Evolutionary conservation across 225 moss, liverwort and hornwort genomes (phyloP).

Genomic region (Pleurozium schreberi): DNA sequence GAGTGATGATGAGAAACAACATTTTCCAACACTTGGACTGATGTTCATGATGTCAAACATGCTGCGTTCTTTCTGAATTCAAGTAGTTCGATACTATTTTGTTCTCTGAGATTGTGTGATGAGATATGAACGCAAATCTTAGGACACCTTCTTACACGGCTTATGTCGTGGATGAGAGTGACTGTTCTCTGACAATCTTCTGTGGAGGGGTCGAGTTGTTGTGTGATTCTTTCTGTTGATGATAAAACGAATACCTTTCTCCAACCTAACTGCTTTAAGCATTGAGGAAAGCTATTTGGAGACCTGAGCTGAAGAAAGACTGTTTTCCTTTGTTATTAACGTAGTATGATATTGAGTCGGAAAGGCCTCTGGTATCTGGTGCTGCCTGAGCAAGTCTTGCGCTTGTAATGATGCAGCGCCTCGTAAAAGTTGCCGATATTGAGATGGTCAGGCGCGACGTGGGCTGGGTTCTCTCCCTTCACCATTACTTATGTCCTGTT

Average conservation of each 20-base stretch:
- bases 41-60: conserved; percentile 10
- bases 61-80: conserved; percentile 42
- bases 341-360: too few relatives aligned
- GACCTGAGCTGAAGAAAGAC: neutral
- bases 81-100: accelerated
- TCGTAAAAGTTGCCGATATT: neutral
- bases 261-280: neutral
- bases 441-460: neutral
- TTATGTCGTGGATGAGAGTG: conserved; percentile 2
- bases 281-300: conserved; percentile 8
- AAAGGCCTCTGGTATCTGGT: neutral
- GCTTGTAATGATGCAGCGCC: neutral
- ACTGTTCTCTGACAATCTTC: conserved; percentile 2
- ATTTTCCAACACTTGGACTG: conserved; percentile 37
- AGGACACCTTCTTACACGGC: conserved; percentile 21
- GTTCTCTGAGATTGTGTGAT: neutral
- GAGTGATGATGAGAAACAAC: conserved; percentile 20
- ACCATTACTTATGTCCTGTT: neutral
- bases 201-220: accelerated
- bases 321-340: too few relatives aligned
- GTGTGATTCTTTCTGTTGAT: neutral
- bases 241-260: conserved; percentile 13
- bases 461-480: neutral
- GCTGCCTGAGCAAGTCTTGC: neutral
- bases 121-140: conserved; percentile 11